Evolutionary conservation across 345 rosid species (phyloP).

Genomic region (Anastatica hierochuntica): DNA sequence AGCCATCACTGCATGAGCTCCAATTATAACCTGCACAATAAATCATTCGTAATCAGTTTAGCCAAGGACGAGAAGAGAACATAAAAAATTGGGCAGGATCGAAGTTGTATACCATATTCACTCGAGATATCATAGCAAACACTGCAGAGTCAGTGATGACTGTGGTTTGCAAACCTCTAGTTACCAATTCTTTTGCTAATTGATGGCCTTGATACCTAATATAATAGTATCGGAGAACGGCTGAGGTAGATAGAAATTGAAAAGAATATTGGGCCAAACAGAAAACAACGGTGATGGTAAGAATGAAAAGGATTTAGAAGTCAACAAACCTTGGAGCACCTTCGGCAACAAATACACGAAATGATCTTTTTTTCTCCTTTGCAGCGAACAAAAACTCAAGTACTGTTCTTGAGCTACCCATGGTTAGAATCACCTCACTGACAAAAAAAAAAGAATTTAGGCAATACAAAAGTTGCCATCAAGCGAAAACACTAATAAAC

Average conservation of each 20-base stretch:
- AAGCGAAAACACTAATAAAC: background rate
- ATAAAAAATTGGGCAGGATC: background rate
- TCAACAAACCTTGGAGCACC: conserved; percentile 91
- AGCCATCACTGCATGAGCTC: conserved; percentile 98
- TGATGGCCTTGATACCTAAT: conserved; percentile 91
- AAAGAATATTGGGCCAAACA: background rate
- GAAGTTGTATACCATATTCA: conserved; percentile 65
- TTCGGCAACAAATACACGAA: conserved; percentile 91
- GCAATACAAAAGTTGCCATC: background rate
- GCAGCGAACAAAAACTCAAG: conserved; percentile 94
- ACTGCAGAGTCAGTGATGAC: conserved; percentile 94
- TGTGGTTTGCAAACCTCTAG: conserved; percentile 90
- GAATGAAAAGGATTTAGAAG: background rate
- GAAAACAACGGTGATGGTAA: background rate
- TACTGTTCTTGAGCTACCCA: conserved; percentile 96
- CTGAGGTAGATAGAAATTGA: background rate
- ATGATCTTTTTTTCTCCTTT: conserved; percentile 92
- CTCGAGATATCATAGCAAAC: conserved; percentile 97
- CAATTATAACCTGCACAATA: conserved; percentile 71
- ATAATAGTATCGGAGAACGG: background rate
- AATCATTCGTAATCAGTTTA: conserved; percentile 17
- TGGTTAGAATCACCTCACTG: conserved; percentile 97
- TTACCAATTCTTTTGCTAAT: conserved; percentile 82
- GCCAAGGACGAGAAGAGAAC: background rate
- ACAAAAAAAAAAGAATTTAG: background rate